Base-by-base conservation (phyloP, 495 filamentous ascomycete genomes). In the Penicillium angulare region DNA sequence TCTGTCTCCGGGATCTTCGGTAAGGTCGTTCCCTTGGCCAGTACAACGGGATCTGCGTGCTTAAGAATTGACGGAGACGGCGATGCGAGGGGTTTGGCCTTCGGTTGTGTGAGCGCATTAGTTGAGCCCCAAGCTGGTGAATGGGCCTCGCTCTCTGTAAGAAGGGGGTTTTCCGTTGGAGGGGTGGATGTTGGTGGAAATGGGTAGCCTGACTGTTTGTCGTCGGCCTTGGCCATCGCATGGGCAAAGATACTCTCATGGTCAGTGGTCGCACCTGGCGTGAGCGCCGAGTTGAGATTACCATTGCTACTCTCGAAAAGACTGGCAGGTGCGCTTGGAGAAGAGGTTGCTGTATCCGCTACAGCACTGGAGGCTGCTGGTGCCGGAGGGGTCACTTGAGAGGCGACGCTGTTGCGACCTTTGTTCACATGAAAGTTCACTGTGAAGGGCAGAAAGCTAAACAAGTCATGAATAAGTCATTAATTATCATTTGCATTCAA, bases 401-500 rank as follows among this genome's bases (percentile, higher is more conserved):
- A 16, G 6, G 31, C 29, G 20, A 33, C 29, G 21, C 12, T 46
- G 43, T 31, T 52, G 56, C 59, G 62, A 22, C 57, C 48, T 38
- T 66, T 60, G 42, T 57, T 61, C 27, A 72, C 53, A 45, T 78
- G 66, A 56, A 96, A 97, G 61, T 92, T 84, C 55, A 96, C 76
- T 2, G 92, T 97, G 62, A 95, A 88, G 5, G 92, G 92, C 22
- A 96, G 83, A 64, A 95, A 95, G 35, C 92, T 96, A 56, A 31
- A 36, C 49, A 43, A 5, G 29, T 15, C 8, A 21, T 43, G n/a
- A n/a, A n/a, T 12, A 4, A 33, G 21, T 55, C 47, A 55, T 47
- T 21, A 3, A 43, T 38, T n/a, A n/a, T n/a, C n/a, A n/a, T n/a
- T n/a, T n/a, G n/a, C n/a, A n/a, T n/a, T n/a, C n/a, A n/a, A n/a